phyloP scores from a whole-genome alignment of 371 early-diverging fungal species.

The Dentiscutata heterogama region DNA sequence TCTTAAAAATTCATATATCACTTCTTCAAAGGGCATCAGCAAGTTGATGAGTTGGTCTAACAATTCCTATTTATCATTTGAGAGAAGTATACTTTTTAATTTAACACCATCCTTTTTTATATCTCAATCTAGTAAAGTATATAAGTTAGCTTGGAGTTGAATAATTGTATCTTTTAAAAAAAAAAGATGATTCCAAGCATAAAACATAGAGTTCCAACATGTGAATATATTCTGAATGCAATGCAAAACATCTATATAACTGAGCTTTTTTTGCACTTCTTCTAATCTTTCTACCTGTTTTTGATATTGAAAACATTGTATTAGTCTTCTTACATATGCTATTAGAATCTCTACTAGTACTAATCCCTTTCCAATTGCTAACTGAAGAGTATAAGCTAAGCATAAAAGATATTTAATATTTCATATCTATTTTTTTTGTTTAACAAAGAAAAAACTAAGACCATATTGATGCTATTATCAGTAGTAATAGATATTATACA shows the following conservation, averaged over 20 bases:
- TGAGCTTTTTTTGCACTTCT: no score
- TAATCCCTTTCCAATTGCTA: slow-evolving; percentile 17
- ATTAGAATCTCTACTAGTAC: neutral
- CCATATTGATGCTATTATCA: neutral
- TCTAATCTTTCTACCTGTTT: slow-evolving; percentile 27
- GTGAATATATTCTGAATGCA: neutral
- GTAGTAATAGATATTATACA: neutral
- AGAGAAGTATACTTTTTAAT: neutral
- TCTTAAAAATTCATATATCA: neutral
- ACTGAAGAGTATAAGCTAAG: neutral
- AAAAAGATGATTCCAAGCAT: neutral
- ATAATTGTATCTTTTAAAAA: slow-evolving; percentile 35
- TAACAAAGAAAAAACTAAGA: slow-evolving; percentile 10
- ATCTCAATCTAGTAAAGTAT: neutral
- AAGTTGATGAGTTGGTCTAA: neutral
- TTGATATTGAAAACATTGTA: neutral
- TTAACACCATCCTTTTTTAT: neutral
- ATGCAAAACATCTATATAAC: neutral
- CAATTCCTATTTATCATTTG: neutral
- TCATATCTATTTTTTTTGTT: neutral
- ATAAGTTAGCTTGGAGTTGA: no score
- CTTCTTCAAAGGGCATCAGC: neutral
- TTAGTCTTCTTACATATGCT: neutral
- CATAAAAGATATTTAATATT: neutral
- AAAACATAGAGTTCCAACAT: neutral